Evolutionary conservation across 2,329 filamentous ascomycete genomes (phyloP), one percentile per base, ranked within the genome.

Genomic region (Fonsecaea erecta): DNA sequence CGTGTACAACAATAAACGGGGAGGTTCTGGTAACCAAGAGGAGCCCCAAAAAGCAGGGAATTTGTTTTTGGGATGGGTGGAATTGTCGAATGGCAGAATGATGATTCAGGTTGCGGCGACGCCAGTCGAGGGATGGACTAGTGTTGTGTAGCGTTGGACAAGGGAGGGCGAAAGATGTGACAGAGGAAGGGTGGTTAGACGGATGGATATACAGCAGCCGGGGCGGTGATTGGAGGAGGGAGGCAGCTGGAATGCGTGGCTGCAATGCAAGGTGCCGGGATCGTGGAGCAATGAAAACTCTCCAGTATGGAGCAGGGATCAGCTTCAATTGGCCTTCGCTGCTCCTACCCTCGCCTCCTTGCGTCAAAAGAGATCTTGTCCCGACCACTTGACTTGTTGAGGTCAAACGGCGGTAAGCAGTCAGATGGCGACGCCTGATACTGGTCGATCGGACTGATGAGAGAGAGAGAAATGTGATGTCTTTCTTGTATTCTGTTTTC

Each of bases 241-340:
- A 51, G 37, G 52, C 55, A 67, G 62, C 63, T 60, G 70, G 68
- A 71, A 71, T 71, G 68, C 68, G 63, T 61, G 62, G 65, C 67
- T 65, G 68, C 59, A 63, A 71, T 71, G 69, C 69, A 70, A 71
- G 69, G 67, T 70, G 69, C 69, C 68, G 64, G 40, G 60, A 61
- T 65, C 59, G 68, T 68, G 68, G 69, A 71, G 65, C 69, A 70
- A 67, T 68, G 34, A 61, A 63, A 63, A 64, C 52, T 62, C 61
- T 64, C 40, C 57, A 55, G 43, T 53, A 59, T 43, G 64, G 48
- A 60, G 58, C 61, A 43, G 37, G 64, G 59, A 51, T 35, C 18
- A 62, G 53, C 61, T 62, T 51, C 52, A 48, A 24, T 48, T 48
- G 43, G 43, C 21, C 37, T 40, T 40, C 28, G 60, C 52, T 65